Conservation (phyloP, 495 filamentous ascomycete genomes). For the Hypomontagnella monticulosa region DNA sequence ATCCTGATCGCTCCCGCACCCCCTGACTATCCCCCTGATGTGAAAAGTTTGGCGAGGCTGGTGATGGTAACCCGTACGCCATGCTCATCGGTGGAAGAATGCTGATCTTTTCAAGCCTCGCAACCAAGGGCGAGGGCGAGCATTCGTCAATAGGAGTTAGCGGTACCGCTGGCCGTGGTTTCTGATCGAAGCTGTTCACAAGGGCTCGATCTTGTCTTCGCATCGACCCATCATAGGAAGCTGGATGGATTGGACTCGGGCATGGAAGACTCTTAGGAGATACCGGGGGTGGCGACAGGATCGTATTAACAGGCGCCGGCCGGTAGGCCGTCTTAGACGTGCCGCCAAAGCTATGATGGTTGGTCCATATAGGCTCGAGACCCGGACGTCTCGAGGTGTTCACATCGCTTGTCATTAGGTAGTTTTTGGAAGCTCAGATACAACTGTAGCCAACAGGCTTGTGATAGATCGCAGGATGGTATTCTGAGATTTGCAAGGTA, state of each 20-base stretch:
- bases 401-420: conserved; percentile 41
- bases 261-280: conserved; percentile 48
- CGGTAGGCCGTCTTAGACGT: conserved; percentile 30
- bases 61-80: not conserved
- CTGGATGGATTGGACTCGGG: conserved; percentile 51
- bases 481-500: conserved; percentile 12
- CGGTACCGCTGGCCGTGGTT: conserved; percentile 31
- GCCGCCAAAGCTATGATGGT: conserved; percentile 31
- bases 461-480: not conserved
- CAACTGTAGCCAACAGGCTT: not conserved
- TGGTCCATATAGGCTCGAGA: conserved; percentile 53
- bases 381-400: conserved; percentile 44
- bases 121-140: conserved; percentile 43
- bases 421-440: not conserved
- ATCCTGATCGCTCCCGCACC: not conserved
- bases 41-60: conserved; percentile 8
- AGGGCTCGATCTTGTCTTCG: conserved; percentile 53
- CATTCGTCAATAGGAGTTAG: conserved; percentile 36
- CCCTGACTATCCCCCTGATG: not conserved
- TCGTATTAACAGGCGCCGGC: conserved; percentile 35
- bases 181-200: conserved; percentile 51
- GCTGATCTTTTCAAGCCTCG: conserved; percentile 44
- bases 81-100: conserved; percentile 30
- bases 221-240: conserved; percentile 49
- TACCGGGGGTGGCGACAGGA: conserved; percentile 45